Conservation (phyloP, 2,329 filamentous ascomycete species). For the Mycosphaerella arachidis region DNA sequence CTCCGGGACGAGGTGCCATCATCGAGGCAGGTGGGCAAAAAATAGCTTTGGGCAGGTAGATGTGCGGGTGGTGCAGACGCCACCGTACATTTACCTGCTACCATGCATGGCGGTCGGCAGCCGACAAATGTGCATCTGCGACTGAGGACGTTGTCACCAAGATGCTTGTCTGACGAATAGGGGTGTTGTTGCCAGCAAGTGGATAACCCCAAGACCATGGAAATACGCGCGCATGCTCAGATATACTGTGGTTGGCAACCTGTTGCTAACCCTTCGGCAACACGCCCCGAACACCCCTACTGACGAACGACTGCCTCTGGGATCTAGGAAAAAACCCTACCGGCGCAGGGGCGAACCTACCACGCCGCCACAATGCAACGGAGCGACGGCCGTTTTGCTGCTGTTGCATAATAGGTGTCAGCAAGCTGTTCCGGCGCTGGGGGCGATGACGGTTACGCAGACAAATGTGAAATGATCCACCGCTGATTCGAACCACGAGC, state of each 20-base stretch:
- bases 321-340: neutral
- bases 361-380: neutral
- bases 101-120: neutral
- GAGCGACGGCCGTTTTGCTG: neutral
- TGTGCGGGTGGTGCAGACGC: neutral
- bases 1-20: neutral
- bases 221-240: too few relatives aligned
- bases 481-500: neutral
- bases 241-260: too few relatives aligned
- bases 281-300: too few relatives aligned
- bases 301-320: neutral
- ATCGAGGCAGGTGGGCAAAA: neutral
- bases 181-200: too few relatives aligned
- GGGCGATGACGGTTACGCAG: neutral
- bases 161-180: slow-evolving; percentile 6
- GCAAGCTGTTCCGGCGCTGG: neutral
- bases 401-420: neutral
- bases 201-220: too few relatives aligned
- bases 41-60: neutral
- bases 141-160: neutral
- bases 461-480: neutral
- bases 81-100: neutral
- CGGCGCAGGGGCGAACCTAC: slow-evolving; percentile 16
- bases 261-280: too few relatives aligned
- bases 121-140: slow-evolving; percentile 4